Base-by-base conservation (phyloP, 2,329 filamentous ascomycete species). In the Verticillium klebahnii region DNA sequence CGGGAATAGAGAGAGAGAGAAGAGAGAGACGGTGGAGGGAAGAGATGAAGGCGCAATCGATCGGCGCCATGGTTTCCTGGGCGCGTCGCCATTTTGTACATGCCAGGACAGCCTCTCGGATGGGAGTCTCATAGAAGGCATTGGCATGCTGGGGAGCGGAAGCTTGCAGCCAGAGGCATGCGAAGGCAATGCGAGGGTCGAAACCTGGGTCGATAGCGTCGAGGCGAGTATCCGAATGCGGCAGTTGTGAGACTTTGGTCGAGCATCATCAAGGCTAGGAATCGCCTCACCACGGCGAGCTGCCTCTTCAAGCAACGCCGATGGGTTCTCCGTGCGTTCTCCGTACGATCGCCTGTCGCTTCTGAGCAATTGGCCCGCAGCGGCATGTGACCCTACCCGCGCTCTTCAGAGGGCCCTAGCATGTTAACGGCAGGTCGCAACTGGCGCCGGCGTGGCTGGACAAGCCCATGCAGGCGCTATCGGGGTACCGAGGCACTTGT, bases 271-370 rank as follows among this genome's bases (percentile, higher is more conserved):
- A 52, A 25, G 19, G 11, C 45, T 12, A 52, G 17, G 23, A 52
- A 29, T 58, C 57, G 56, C 34, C 12, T 39, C 25, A 40, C 57
- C 25, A 58, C 12, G 31, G 37, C 37, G 57, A 58, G 57, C 57
- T 58, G 57, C 57, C 57, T 58, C 57, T 58, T 58, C 57, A 40
- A 50, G 57, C 19, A 39, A 50, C 45, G 45, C 45, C 45, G 45
- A 19, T 14, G 45, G 45, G 45, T 52, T 52, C 45, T 52, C 45
- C 45, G 45, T 52, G 45, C n/a, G 45, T 52, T 52, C 19, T 23
- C 19, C 45, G 19, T 23, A 19, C 17, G 45, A 52, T 52, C 45
- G 45, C 45, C 19, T 52, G 45, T 52, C 45, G 19, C 45, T 52
- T 52, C 45, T 52, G 19, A 52, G 45, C 45, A 52, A 52, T 52